Percentiles rank a stretch among this genome's conserved stretches.
Conservation (phyloP, 139 green algal genomes). For the Coccomyxa sp. region DNA sequence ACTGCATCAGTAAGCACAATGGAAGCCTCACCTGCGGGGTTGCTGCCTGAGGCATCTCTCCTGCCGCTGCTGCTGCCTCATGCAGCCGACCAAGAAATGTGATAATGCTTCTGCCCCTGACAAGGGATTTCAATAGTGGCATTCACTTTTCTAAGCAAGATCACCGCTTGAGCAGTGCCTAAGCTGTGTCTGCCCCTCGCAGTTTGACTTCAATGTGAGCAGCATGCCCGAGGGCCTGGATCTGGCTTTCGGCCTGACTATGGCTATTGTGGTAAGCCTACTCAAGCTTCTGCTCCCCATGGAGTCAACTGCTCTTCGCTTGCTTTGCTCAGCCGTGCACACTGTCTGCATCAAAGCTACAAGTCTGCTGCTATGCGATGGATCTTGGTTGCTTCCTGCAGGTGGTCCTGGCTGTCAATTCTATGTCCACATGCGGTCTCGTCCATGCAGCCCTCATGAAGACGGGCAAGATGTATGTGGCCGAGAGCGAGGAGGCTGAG, state of each 20-base stretch:
- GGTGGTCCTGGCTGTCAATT: not conserved
- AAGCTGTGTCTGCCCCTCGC: not conserved
- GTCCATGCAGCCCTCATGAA: not conserved
- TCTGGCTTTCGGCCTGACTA: not conserved
- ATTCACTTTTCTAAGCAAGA: not conserved
- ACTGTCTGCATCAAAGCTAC: too few relatives aligned
- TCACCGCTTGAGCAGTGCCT: too few relatives aligned
- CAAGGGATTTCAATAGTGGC: not conserved
- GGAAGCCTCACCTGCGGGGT: too few relatives aligned
- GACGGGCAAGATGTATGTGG: not conserved
- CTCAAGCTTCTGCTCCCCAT: not conserved
- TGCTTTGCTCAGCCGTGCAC: not conserved
- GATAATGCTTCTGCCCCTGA: not conserved
- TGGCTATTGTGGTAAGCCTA: constrained; percentile 3
- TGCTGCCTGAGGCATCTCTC: too few relatives aligned
- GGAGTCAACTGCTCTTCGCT: not conserved
- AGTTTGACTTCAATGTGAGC: constrained; percentile 11
- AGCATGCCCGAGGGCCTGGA: not conserved
- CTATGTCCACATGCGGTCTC: not conserved
- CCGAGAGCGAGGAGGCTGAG: not conserved
- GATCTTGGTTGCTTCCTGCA: not conserved
- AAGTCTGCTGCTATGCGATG: too few relatives aligned
- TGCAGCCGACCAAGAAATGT: too few relatives aligned
- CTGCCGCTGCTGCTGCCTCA: too few relatives aligned
- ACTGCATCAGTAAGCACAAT: too few relatives aligned